Evolutionary conservation across 2,329 filamentous ascomycete genomes (phyloP).

Genomic region (Pseudogymnoascus verrucosus): DNA sequence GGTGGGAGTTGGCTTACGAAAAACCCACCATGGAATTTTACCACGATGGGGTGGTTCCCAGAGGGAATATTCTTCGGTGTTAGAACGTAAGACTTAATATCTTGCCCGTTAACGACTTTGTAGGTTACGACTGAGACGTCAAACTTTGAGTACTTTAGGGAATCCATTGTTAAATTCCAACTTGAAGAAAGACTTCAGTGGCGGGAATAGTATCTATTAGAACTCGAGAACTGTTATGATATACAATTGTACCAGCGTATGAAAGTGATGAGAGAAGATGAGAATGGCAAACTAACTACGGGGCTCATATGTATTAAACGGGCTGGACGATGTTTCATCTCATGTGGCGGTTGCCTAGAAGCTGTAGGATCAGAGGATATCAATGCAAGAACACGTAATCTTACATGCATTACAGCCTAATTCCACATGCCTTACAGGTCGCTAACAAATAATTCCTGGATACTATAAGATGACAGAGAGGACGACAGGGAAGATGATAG

Average conservation of each 20-base stretch:
- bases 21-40: slow-evolving; percentile 19
- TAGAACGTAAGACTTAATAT: slow-evolving; percentile 17
- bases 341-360: not conserved
- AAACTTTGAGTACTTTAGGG: slow-evolving; percentile 17
- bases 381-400: not conserved
- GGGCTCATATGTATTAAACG: not conserved
- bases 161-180: slow-evolving; percentile 13
- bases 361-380: not conserved
- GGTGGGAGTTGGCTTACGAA: slow-evolving; percentile 11
- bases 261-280: not conserved
- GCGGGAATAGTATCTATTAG: not conserved
- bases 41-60: slow-evolving; percentile 16
- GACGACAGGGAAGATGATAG: not conserved
- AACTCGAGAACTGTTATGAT: not conserved
- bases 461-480: not conserved
- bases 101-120: slow-evolving; percentile 19
- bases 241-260: not conserved
- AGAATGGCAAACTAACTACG: not conserved
- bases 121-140: slow-evolving; percentile 16
- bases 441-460: not conserved
- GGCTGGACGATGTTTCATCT: not conserved
- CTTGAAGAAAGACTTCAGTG: not conserved
- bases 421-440: not conserved
- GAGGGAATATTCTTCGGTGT: slow-evolving; percentile 16
- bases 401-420: not conserved